A percentile compares a stretch with the other conserved stretches of the same genome.
These are phyloP conservation scores for Vigna angularis DNA, from an alignment of 306 rosid genomes.

Conservation along the genomic window DNA sequence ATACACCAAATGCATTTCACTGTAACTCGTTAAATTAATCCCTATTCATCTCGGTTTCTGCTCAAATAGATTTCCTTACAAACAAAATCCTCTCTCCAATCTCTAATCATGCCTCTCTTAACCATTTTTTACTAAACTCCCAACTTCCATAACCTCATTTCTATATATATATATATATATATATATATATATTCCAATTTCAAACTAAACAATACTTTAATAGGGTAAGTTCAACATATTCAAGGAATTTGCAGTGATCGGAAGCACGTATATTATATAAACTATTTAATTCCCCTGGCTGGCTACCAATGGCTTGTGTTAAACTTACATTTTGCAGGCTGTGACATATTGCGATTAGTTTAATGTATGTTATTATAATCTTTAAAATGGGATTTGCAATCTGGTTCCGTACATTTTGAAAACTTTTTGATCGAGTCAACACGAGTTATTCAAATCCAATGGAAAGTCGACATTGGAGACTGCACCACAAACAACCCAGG, in stretches of 20 bases:
- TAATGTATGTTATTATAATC: neutral
- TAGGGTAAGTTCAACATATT: too few relatives aligned
- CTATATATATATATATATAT: too few relatives aligned
- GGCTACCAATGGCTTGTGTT: neutral
- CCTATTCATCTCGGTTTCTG: constrained; percentile 22
- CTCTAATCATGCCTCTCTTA: constrained; percentile 21
- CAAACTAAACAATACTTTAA: too few relatives aligned
- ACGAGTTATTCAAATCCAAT: constrained; percentile 3
- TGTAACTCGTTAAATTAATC: too few relatives aligned
- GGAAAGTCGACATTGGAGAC: neutral
- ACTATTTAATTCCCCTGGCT: neutral
- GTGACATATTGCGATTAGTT: neutral
- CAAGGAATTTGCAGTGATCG: too few relatives aligned
- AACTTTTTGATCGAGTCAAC: constrained; percentile 29
- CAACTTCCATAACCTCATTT: too few relatives aligned
- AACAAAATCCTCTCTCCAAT: neutral
- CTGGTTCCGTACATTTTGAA: constrained; percentile 18
- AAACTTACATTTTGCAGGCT: constrained; percentile 8
- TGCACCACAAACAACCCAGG: neutral
- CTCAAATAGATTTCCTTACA: neutral
- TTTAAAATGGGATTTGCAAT: neutral
- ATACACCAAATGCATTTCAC: constrained; percentile 14
- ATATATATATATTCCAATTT: too few relatives aligned
- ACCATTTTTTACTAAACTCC: too few relatives aligned
- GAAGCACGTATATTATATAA: neutral